Percentiles rank a stretch among this genome's conserved stretches.
Conservation (phyloP, 2,329 filamentous ascomycete species). For the Penicillium polonicum region DNA sequence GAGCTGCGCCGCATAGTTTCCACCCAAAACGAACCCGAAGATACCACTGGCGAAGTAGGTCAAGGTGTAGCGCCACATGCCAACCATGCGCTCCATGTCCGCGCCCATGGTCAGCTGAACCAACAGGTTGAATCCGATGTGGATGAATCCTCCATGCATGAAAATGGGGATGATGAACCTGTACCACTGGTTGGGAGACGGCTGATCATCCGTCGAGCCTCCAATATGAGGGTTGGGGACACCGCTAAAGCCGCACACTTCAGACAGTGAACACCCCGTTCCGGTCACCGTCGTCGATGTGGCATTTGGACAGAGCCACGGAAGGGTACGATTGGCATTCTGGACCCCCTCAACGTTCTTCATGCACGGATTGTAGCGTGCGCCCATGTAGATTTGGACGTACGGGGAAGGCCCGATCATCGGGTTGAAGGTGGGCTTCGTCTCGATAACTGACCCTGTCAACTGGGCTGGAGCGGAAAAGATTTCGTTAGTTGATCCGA, state of each 20-base stretch:
- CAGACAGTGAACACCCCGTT: constrained; percentile 64
- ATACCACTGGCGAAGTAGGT: constrained; percentile 91
- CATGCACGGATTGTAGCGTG: constrained; percentile 92
- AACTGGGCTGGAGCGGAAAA: constrained; percentile 56
- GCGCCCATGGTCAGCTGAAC: constrained; percentile 85
- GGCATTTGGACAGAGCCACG: constrained; percentile 79
- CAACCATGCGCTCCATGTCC: constrained; percentile 91
- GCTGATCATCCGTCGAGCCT: constrained; percentile 53
- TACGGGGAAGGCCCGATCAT: constrained; percentile 95
- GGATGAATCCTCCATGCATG: constrained; percentile 87
- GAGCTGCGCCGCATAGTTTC: constrained; percentile 81
- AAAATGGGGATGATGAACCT: constrained; percentile 96
- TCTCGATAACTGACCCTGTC: constrained; percentile 68
- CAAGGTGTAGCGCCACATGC: constrained; percentile 79
- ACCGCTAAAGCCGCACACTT: constrained; percentile 80
- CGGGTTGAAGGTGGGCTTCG: constrained; percentile 83
- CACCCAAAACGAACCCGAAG: constrained; percentile 92
- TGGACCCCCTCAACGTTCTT: constrained; percentile 60
- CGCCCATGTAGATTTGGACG: constrained; percentile 95
- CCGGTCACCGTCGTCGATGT: constrained; percentile 56
- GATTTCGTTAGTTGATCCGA: constrained; percentile 6
- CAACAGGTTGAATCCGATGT: constrained; percentile 93
- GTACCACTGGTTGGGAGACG: constrained; percentile 89
- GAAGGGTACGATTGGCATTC: constrained; percentile 33
- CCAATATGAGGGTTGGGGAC: constrained; percentile 63